These are phyloP conservation scores for Daldinia decipiens DNA, from an alignment of 495 filamentous ascomycete genomes.

Conservation along the genomic window DNA sequence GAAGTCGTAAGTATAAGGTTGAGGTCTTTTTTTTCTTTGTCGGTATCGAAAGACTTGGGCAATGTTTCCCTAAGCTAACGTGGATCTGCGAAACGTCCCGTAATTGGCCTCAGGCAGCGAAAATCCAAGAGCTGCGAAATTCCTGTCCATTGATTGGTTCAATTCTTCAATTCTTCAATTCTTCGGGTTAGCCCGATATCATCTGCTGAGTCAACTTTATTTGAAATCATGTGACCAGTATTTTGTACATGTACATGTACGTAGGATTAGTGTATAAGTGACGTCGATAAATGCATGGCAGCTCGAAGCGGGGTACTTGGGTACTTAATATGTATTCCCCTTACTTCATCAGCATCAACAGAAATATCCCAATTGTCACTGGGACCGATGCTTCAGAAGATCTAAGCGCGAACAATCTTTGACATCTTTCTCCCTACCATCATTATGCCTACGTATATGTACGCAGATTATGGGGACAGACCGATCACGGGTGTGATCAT, in stretches of 20 bases:
- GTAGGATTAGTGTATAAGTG: too few relatives aligned
- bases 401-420: too few relatives aligned
- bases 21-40: conserved; percentile 60
- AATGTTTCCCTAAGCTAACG: conserved; percentile 39
- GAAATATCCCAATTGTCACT: too few relatives aligned
- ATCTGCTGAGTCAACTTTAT: conserved; percentile 14
- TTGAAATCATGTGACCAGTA: conserved; percentile 28
- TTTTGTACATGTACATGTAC: not conserved
- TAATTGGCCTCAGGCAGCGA: conserved; percentile 38
- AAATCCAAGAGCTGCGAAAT: conserved; percentile 45
- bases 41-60: conserved; percentile 46
- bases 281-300: not conserved
- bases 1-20: conserved; percentile 46
- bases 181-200: not conserved
- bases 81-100: conserved; percentile 8
- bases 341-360: too few relatives aligned
- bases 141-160: conserved; percentile 39
- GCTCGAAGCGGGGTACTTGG: too few relatives aligned
- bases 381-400: too few relatives aligned
- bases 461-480: too few relatives aligned
- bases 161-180: not conserved
- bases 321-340: too few relatives aligned
- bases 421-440: too few relatives aligned
- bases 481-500: too few relatives aligned
- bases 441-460: too few relatives aligned